Conservation (phyloP, 2,329 filamentous ascomycete species). For the Fusarium sp. region DNA sequence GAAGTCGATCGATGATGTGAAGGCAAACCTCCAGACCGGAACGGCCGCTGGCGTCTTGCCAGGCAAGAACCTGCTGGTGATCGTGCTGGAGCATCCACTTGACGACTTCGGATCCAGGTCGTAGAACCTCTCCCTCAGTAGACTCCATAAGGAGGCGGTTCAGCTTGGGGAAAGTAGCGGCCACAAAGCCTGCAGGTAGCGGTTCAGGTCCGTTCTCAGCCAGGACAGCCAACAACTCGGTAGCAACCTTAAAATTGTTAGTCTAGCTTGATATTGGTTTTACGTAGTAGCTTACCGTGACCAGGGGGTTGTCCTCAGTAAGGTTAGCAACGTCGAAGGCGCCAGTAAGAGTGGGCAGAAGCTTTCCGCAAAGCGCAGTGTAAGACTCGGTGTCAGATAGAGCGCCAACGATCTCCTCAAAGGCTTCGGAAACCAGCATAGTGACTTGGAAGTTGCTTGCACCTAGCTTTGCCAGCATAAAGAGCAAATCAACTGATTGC, state of each 20-base stretch:
- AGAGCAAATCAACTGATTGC: constrained; percentile 85
- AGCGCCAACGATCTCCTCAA: constrained; percentile 85
- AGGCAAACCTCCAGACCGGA: constrained; percentile 90
- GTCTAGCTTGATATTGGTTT: constrained; percentile 10
- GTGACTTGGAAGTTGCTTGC: constrained; percentile 93
- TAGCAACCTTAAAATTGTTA: constrained; percentile 73
- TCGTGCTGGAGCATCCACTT: constrained; percentile 94
- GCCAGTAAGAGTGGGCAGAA: constrained; percentile 87
- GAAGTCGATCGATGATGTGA: constrained; percentile 90
- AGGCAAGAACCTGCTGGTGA: constrained; percentile 89
- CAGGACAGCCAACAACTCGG: constrained; percentile 85
- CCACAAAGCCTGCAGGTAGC: constrained; percentile 88
- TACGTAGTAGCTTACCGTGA: constrained; percentile 69
- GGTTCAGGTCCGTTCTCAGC: constrained; percentile 88
- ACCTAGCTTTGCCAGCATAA: constrained; percentile 89
- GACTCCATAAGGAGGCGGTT: constrained; percentile 86
- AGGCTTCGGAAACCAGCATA: constrained; percentile 88
- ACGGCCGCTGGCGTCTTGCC: constrained; percentile 84
- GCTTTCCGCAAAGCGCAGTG: constrained; percentile 84
- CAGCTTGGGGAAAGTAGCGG: constrained; percentile 88
- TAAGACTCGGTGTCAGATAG: constrained; percentile 80
- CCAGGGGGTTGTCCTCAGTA: constrained; percentile 86
- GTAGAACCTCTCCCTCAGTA: constrained; percentile 88
- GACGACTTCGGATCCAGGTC: constrained; percentile 86
- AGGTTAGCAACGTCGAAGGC: constrained; percentile 91